A percentile compares a stretch with the other conserved stretches of the same genome.
Evolutionary conservation across 352 stramenopile species (phyloP).

Genomic region (Plasmopara halstedii): DNA sequence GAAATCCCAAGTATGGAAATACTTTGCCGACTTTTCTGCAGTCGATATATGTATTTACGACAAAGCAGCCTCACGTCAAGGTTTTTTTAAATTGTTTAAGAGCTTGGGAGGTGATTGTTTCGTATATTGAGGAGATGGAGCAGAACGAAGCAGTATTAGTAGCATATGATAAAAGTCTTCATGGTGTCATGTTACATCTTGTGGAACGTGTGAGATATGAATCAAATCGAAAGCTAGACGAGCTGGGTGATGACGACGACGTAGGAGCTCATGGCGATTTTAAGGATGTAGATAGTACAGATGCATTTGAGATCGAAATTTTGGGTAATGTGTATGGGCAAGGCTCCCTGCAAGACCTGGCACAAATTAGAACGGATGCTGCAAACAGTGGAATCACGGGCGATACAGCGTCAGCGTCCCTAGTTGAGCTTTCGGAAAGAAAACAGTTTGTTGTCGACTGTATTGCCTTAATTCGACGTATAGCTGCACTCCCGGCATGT

Average conservation of each 20-base stretch:
- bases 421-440: constrained; percentile 52
- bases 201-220: constrained; percentile 61
- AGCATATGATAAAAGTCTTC: constrained; percentile 60
- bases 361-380: constrained; percentile 44
- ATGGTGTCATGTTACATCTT: constrained; percentile 73
- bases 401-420: constrained; percentile 6
- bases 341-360: constrained; percentile 61
- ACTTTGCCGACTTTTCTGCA: constrained; percentile 52
- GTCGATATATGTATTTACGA: constrained; percentile 51
- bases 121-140: constrained; percentile 73
- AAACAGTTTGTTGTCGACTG: constrained; percentile 74
- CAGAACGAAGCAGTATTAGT: constrained; percentile 56
- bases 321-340: constrained; percentile 31
- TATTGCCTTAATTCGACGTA: constrained; percentile 59
- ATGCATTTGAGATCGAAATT: constrained; percentile 30
- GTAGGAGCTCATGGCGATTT: constrained; percentile 19
- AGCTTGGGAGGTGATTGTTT: constrained; percentile 79
- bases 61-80: constrained; percentile 61
- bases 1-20: constrained; percentile 38
- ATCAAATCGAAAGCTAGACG: constrained; percentile 50
- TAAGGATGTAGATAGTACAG: constrained; percentile 30
- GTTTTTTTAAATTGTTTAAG: constrained; percentile 74
- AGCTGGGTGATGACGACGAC: constrained; percentile 49
- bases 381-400: constrained; percentile 27
- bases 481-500: constrained; percentile 51